Evolutionary conservation across 768 basidiomycete genomes (phyloP), one percentile per base, ranked within the genome.

Genomic region (Panellus pusillus): DNA sequence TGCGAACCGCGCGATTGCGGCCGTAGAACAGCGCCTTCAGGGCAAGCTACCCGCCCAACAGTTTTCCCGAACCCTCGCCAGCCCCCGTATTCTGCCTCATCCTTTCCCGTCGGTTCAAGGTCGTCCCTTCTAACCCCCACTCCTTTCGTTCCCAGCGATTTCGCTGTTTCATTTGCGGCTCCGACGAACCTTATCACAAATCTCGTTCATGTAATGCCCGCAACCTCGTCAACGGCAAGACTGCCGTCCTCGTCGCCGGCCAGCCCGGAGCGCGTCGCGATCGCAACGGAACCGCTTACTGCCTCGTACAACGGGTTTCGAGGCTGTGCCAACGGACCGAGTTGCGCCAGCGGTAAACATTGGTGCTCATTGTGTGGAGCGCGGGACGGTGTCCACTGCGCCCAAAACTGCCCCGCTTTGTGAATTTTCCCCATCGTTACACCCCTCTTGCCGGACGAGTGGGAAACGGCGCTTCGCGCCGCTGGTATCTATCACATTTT

Each of bases 371-470:
- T 66, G 9, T 66, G 65, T 46, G 49, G 56, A 15, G 24, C 12
- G 9, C 12, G 17, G 3, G 18, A 40, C 17, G 44, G 50, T 15
- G 6, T 19, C 0, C 60, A 69, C 36, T 50, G 52, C 13, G 62
- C 62, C 1, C 64, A 68, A 40, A 20, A 17, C 2, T 66, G 62
- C 48, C 9, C 17, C 18, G 12, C 28, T 2, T 13, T 53, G 51
- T 58, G 55, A 64, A 0, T 61, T 68, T 40, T 59, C 3, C 60
- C 58, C 0, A 54, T 69, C 7, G 35, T 64, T 1, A 70, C 66
- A 4, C 68, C 68, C 1, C 59, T 69, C 14, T 35, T 13, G 9
- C 53, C 64, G 27, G 42, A 58, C 19, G 38, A 51, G 6, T 69
- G 68, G 47, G n/a, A 59, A 2, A 6, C 31, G 4, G 49, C 48